A percentile compares a stretch with the other conserved stretches of the same genome.
Evolutionary conservation across 768 basidiomycete species (phyloP).

Genomic region (Fistulinella prunicolor): DNA sequence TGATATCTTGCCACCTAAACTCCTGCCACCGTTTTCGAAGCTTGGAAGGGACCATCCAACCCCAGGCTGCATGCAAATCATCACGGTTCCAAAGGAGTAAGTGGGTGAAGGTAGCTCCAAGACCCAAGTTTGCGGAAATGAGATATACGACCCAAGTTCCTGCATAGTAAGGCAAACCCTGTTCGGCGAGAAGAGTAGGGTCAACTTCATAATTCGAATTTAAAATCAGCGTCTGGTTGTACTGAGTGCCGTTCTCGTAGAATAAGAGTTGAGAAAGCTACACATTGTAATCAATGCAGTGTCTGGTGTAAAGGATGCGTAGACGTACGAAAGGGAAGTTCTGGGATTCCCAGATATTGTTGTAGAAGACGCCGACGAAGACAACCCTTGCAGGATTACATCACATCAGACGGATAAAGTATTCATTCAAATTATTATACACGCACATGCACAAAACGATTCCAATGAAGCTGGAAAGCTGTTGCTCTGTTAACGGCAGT

Average conservation of each 20-base stretch:
- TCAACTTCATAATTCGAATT: conserved; percentile 52
- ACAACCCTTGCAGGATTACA: conserved; percentile 23
- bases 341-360: conserved; percentile 55
- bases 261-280: conserved; percentile 48
- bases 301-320: conserved; percentile 11
- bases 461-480: conserved; percentile 48
- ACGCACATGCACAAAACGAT: conserved; percentile 50
- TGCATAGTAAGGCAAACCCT: conserved; percentile 35
- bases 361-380: conserved; percentile 38
- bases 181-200: conserved; percentile 42
- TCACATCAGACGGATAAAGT: not conserved
- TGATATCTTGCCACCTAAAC: conserved; percentile 30
- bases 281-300: conserved; percentile 7
- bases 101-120: conserved; percentile 50
- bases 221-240: conserved; percentile 52
- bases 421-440: not conserved
- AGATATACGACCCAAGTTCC: conserved; percentile 23
- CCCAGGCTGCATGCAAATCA: conserved; percentile 46
- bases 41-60: conserved; percentile 39
- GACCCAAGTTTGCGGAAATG: conserved; percentile 22
- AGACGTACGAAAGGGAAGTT: conserved; percentile 55
- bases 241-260: conserved; percentile 49
- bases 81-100: conserved; percentile 52
- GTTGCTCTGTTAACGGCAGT: not conserved
- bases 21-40: conserved; percentile 24